These are phyloP conservation scores for Leccinum longicurvipes DNA, from an alignment of 768 basidiomycete species.

Conservation along the genomic window DNA sequence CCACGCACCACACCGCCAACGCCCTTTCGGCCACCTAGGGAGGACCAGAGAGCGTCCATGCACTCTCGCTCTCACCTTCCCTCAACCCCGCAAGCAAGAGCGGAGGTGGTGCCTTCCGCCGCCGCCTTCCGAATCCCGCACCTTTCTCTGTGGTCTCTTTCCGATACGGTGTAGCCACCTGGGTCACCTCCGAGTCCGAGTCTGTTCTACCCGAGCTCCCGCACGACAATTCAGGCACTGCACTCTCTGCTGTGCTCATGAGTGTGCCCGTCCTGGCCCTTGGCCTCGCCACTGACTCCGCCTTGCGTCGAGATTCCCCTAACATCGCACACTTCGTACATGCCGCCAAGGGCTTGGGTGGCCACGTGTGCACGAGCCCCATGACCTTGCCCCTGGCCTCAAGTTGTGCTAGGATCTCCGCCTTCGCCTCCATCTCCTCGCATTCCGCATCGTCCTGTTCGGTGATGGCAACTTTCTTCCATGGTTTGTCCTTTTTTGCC, in stretches of 20 bases:
- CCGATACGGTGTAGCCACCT: neutral
- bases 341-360: conserved; percentile 10
- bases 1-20: conserved; percentile 2
- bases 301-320: neutral
- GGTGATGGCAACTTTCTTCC: conserved; percentile 30
- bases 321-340: conserved; percentile 9
- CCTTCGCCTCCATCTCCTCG: neutral
- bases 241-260: neutral
- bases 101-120: conserved; percentile 1
- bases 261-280: neutral
- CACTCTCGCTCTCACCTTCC: neutral
- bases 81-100: neutral
- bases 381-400: neutral
- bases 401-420: neutral
- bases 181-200: conserved; percentile 4
- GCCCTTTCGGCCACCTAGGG: neutral
- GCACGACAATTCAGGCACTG: conserved; percentile 8
- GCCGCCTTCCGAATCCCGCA: conserved; percentile 6
- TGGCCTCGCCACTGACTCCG: neutral
- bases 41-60: neutral
- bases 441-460: conserved; percentile 27
- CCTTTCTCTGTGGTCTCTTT: neutral
- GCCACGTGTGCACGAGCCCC: conserved; percentile 22
- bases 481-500: conserved; percentile 14
- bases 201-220: conserved; percentile 14